Evolutionary conservation across 495 filamentous ascomycete genomes (phyloP).

Genomic region (Aspergillus sparsus): DNA sequence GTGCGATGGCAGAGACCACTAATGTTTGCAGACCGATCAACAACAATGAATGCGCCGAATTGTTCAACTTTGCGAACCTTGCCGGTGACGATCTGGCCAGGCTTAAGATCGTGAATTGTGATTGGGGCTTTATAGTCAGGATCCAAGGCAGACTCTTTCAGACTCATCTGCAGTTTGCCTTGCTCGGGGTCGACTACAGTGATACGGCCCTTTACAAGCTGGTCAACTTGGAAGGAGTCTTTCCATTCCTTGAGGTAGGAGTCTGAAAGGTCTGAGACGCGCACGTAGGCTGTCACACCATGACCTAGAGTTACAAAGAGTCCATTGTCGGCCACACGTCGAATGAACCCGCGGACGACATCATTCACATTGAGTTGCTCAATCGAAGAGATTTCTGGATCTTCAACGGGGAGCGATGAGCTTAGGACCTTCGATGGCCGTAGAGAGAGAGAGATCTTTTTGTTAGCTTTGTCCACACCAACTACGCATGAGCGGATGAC

Average conservation of each 20-base stretch:
- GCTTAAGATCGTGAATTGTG: constrained; percentile 69
- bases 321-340: constrained; percentile 80
- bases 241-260: constrained; percentile 95
- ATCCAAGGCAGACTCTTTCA: constrained; percentile 82
- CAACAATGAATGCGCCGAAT: constrained; percentile 89
- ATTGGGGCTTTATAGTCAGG: constrained; percentile 71
- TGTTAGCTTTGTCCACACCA: constrained; percentile 78
- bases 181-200: constrained; percentile 61
- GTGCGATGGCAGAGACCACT: constrained; percentile 90
- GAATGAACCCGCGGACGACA: constrained; percentile 84
- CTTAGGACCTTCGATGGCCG: constrained; percentile 85
- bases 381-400: constrained; percentile 70
- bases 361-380: constrained; percentile 76
- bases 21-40: constrained; percentile 81
- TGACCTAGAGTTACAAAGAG: constrained; percentile 79
- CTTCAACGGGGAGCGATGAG: constrained; percentile 79
- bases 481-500: constrained; percentile 80
- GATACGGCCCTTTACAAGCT: constrained; percentile 86
- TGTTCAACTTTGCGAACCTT: constrained; percentile 91
- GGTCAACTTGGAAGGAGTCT: constrained; percentile 76
- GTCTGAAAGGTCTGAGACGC: constrained; percentile 86
- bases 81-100: constrained; percentile 79
- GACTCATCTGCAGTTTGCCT: constrained; percentile 78
- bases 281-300: constrained; percentile 76
- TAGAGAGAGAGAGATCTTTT: constrained; percentile 77